These are phyloP conservation scores for Aspergillus latus DNA, from an alignment of 2,329 filamentous ascomycete species.

Conservation along the genomic window DNA sequence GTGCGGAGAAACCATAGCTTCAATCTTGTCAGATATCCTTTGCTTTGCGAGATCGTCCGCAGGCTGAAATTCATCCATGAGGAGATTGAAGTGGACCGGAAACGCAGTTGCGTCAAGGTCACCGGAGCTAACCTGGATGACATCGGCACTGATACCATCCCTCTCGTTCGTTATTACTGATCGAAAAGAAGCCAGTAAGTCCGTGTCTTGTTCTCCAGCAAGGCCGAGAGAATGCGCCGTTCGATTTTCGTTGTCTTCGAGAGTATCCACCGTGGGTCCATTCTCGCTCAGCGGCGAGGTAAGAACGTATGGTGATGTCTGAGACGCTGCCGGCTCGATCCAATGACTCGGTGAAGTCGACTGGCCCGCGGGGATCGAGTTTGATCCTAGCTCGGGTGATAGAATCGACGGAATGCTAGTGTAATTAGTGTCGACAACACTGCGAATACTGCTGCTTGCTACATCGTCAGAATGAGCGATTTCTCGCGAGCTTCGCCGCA, in stretches of 20 bases:
- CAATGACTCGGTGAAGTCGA: background rate
- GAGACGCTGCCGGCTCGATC: no score
- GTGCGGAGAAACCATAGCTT: conserved; percentile 44
- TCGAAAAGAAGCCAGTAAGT: conserved; percentile 50
- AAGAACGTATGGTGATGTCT: no score
- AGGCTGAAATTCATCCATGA: conserved; percentile 49
- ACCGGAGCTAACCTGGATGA: conserved; percentile 40
- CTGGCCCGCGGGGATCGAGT: background rate
- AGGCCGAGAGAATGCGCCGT: conserved; percentile 51
- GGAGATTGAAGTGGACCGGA: conserved; percentile 49
- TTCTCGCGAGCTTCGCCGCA: background rate
- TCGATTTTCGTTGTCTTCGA: conserved; percentile 45
- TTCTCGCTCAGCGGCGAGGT: background rate
- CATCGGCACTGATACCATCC: conserved; percentile 46
- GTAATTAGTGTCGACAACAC: background rate
- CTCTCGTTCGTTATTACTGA: conserved; percentile 47
- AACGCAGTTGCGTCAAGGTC: conserved; percentile 38
- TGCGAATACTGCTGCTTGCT: background rate
- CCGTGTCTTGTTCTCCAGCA: conserved; percentile 49
- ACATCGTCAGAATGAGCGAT: background rate
- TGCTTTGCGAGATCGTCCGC: conserved; percentile 42
- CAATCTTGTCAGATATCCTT: conserved; percentile 45
- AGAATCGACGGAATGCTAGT: background rate
- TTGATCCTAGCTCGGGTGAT: background rate
- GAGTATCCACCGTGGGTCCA: conserved; percentile 22